These are phyloP conservation scores for Paspalum vaginatum DNA, from an alignment of 176 grass and related monocot species.

Conservation along the genomic window DNA sequence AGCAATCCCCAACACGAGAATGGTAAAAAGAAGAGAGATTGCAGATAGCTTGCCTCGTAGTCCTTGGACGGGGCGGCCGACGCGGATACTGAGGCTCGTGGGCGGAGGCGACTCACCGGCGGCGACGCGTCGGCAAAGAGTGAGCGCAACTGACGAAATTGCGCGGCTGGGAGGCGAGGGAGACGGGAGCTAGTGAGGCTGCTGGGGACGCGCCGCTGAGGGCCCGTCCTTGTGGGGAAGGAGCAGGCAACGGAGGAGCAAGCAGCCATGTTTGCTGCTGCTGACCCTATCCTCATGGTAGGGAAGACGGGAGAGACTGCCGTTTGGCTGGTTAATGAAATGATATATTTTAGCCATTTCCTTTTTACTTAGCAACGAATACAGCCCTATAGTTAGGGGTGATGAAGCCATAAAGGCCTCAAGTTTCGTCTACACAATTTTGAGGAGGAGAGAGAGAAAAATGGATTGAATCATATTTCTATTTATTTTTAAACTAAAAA, in stretches of 20 bases:
- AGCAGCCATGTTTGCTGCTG: neutral
- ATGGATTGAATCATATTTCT: too few species aligned
- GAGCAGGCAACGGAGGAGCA: conserved; percentile 17
- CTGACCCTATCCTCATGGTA: conserved; percentile 8
- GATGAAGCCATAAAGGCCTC: too few species aligned
- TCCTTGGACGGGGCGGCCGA: conserved; percentile 28
- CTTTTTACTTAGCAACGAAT: too few species aligned
- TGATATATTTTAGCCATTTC: too few species aligned
- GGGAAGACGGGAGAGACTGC: neutral
- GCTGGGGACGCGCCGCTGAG: neutral
- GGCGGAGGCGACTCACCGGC: conserved; percentile 28
- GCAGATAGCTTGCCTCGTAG: conserved; percentile 48
- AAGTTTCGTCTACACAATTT: too few species aligned
- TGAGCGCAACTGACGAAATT: conserved; percentile 6
- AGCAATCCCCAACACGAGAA: neutral
- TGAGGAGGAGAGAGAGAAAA: too few species aligned
- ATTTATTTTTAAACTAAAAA: too few species aligned
- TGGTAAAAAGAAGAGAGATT: too few species aligned
- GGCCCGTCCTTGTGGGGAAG: neutral
- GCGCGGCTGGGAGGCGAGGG: neutral
- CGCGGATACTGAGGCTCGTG: conserved; percentile 38
- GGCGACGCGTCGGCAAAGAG: neutral
- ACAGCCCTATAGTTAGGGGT: too few species aligned
- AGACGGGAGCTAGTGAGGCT: neutral
- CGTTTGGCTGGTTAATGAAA: too few species aligned